These are phyloP conservation scores for Rhodomyrtus psidioides DNA, from an alignment of 441 rosid genomes.

Conservation along the genomic window DNA sequence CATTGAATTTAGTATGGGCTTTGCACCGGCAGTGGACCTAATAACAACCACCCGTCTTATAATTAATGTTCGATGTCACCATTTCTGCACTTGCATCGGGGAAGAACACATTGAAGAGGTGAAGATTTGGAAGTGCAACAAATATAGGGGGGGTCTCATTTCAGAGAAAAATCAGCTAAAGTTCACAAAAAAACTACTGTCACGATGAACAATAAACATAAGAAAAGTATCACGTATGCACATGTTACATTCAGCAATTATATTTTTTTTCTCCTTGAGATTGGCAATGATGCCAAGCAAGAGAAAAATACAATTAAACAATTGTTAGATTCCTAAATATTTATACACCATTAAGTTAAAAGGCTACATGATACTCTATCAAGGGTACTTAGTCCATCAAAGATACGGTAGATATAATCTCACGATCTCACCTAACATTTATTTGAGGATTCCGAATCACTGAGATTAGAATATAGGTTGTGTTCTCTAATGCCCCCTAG, in stretches of 20 bases:
- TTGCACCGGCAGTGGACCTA: background rate
- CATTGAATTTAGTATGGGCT: background rate
- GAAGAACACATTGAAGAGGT: background rate
- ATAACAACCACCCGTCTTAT: background rate
- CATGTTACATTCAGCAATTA: background rate
- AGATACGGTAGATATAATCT: background rate
- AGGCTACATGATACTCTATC: background rate
- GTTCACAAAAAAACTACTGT: background rate
- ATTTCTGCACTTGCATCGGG: background rate
- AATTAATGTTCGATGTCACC: background rate
- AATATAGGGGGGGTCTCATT: too few species aligned
- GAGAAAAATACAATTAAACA: background rate
- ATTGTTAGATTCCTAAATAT: background rate
- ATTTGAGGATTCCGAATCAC: too few species aligned
- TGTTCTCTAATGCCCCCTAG: too few species aligned
- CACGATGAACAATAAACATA: background rate
- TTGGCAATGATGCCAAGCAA: background rate
- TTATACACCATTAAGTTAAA: background rate
- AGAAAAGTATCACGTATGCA: too few species aligned
- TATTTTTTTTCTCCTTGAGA: background rate
- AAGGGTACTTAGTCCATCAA: background rate
- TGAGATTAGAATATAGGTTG: too few species aligned
- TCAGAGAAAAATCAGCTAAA: too few species aligned
- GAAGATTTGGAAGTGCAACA: background rate
- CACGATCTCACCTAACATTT: background rate